phyloP scores from a whole-genome alignment of 2,329 filamentous ascomycete species.

The Fusarium oligoseptatum region DNA sequence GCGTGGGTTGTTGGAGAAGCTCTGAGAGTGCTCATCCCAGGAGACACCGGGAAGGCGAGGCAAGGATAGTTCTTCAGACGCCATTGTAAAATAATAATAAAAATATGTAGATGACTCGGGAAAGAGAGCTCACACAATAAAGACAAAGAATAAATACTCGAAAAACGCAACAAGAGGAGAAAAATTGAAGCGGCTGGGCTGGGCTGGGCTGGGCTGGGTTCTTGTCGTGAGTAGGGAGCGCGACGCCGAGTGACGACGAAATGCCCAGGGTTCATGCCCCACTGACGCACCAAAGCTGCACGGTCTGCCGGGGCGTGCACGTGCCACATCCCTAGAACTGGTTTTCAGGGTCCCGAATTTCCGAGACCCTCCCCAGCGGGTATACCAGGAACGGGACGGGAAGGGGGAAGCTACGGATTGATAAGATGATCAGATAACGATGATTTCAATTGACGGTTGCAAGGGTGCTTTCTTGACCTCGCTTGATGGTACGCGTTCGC shows the following conservation, averaged over 20 bases:
- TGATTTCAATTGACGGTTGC: background rate
- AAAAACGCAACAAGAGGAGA: constrained; percentile 12
- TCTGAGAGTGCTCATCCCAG: constrained; percentile 56
- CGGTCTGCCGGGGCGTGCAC: constrained; percentile 39
- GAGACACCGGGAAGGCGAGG: constrained; percentile 55
- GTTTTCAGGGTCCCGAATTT: constrained; percentile 33
- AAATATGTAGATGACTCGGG: background rate
- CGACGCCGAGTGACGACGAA: constrained; percentile 41
- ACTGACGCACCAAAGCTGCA: constrained; percentile 37
- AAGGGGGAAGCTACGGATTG: constrained; percentile 8
- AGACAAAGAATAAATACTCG: constrained; percentile 16
- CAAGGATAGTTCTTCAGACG: constrained; percentile 59
- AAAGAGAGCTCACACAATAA: constrained; percentile 9
- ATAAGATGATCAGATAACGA: constrained; percentile 43
- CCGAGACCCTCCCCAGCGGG: background rate
- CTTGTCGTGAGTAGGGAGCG: constrained; percentile 28
- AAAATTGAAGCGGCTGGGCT: background rate
- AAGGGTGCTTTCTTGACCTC: background rate
- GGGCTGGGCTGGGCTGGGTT: background rate
- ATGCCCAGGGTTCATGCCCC: constrained; percentile 43
- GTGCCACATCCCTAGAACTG: constrained; percentile 34
- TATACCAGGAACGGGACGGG: constrained; percentile 1
- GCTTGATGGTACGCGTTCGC: background rate
- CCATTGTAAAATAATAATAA: constrained; percentile 35
- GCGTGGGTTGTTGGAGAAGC: constrained; percentile 55